Evolutionary conservation across 768 basidiomycete species (phyloP), one percentile per base, ranked within the genome.

Genomic region (Leccinum incarnatum): DNA sequence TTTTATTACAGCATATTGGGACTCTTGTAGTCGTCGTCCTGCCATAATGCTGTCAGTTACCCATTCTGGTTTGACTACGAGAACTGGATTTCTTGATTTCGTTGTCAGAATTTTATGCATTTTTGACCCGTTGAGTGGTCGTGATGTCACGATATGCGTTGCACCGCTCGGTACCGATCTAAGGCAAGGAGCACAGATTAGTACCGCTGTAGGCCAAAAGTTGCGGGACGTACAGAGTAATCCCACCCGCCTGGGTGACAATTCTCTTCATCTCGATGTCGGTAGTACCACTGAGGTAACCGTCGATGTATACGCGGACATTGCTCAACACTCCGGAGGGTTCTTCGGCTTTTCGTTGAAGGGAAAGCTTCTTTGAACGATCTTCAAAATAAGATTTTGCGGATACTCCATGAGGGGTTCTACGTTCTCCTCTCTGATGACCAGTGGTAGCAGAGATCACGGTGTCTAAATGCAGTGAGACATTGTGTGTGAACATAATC

Each of bases 91-190:
- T 61, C 76, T 76, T 32, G 75, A 76, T 64, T 82, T 84, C 23
- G 75, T 70, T 19, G 79, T 82, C 55, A 93, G 72, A 53, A 85
- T 65, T 64, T 79, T 84, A 58, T 92, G 84, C 3, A 82, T 87
- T 72, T 93, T 93, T 27, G 83, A 81, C 17, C 80, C 89, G 65
- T 79, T 89, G 56, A 93, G 76, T 54, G 80, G 81, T 62, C 84
- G 83, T 6, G 90, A 91, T 9, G 88, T 88, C 40, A 95, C 67
- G 53, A 94, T 85, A 69, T 95, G 92, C 7, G 92, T 93, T 49
- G 86, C 87, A 10, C 81, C 80, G 17, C 85, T 83, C 14, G 84
- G 75, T 27, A 77, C 78, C 53, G 72, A 72, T 61, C 89, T 91
- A 65, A 40, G 51, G 9, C 21, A 54, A 25, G 19, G 10, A 11